Percentiles rank a stretch among this genome's conserved stretches.
These are phyloP conservation scores for Fagopyrum homotropicum DNA, from an alignment of 148 eudicot genomes.

Conservation along the genomic window DNA sequence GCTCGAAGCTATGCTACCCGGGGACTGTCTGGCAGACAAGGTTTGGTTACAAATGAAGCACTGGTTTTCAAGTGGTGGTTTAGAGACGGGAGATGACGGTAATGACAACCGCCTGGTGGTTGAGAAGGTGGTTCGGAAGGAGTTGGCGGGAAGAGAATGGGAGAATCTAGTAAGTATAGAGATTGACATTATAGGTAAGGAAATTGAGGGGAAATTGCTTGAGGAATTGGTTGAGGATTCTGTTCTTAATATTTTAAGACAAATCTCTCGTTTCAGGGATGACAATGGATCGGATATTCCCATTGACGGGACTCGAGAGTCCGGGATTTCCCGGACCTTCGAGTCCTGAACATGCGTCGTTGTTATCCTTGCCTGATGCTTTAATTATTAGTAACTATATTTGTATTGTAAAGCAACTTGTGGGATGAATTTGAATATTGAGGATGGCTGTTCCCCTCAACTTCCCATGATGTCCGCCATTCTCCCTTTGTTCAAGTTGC, in stretches of 20 bases:
- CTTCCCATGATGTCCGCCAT: not conserved
- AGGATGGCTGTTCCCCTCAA: slow-evolving; percentile 2
- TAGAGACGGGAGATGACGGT: slow-evolving; percentile 37
- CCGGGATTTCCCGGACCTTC: not conserved
- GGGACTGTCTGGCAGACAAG: slow-evolving; percentile 31
- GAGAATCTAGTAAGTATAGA: slow-evolving; percentile 36
- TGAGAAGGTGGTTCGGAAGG: slow-evolving; percentile 65
- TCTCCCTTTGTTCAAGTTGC: not conserved
- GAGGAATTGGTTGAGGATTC: slow-evolving; percentile 71
- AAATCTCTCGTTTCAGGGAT: no score
- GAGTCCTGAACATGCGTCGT: not conserved
- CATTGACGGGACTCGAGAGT: no score
- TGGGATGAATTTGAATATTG: not conserved
- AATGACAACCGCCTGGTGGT: slow-evolving; percentile 46
- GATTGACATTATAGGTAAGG: slow-evolving; percentile 45
- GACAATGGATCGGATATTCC: no score
- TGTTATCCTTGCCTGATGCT: not conserved
- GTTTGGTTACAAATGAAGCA: slow-evolving; percentile 62
- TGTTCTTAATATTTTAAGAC: slow-evolving; percentile 15
- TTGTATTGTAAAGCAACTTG: not conserved
- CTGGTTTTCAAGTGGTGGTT: slow-evolving; percentile 27
- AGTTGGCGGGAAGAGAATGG: slow-evolving; percentile 79
- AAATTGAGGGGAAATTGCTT: slow-evolving; percentile 66
- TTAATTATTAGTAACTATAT: not conserved
- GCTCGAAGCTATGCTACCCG: not conserved